Evolutionary conservation across 176 grass and related monocot genomes (phyloP), one percentile per base, ranked within the genome.

Genomic region (Hordeum marinum): DNA sequence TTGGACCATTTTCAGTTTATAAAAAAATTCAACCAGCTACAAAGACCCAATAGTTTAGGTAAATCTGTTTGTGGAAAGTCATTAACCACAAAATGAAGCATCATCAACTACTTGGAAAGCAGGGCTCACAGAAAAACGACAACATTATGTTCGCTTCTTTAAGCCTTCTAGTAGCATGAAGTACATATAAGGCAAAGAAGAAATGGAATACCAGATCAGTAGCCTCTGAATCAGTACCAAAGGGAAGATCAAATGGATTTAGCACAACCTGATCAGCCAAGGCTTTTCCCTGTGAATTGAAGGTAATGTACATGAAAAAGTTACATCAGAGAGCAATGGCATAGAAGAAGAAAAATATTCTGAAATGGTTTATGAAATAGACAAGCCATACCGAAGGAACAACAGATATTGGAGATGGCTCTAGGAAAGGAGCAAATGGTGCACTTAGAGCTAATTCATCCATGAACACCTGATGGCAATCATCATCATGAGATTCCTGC

Each of bases 191-290:
- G 42, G 23, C 8, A 81, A 72, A 41, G 55, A 78, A 86, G 59
- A 58, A 68, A 77, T 32, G 4, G 6, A 66, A 85, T 95, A 95
- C 95, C 91, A 81, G 65, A 90, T 77, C 42, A 69, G 76, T 80
- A 83, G 83, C 70, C 77, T 83, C 83, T 11, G n/a, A 68, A 60
- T 90, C 83, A 58, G 76, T 66, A 34, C 84, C 87, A 92, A 84
- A 90, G 59, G 93, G 87, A 80, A 92, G 63, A 81, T 92, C 89
- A 83, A 98, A 98, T 78, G 93, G 91, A 89, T 98, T 98, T 80
- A 79, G 81, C 75, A 88, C 45, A 57, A 77, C 70, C 54, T 84
- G 54, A 67, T 86, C 76, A 52, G 50, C 18, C 86, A 37, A 85
- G 34, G 46, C 21, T 86, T 37, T 83, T 65, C 46, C 92, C 93